These are phyloP conservation scores for Blechomonas ayalai DNA, from an alignment of 208 protist genomes.

Conservation along the genomic window DNA sequence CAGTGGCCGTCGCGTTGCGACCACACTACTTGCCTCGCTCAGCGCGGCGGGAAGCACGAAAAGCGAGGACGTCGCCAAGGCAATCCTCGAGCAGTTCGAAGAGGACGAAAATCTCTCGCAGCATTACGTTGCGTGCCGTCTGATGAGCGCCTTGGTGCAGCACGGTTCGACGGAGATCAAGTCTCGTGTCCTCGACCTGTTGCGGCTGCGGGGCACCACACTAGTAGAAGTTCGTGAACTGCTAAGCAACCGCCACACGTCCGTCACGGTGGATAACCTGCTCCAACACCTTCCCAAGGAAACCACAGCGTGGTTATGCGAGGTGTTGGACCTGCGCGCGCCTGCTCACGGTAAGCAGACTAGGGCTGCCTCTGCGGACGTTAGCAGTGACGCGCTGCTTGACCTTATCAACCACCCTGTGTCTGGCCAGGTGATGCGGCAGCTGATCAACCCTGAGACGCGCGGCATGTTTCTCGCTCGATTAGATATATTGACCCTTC, in stretches of 20 bases:
- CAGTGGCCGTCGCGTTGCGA: constrained; percentile 61
- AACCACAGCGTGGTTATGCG: constrained; percentile 50
- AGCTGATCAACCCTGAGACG: constrained; percentile 28
- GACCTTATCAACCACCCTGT: constrained; percentile 64
- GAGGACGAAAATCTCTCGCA: constrained; percentile 66
- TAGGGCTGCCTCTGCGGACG: constrained; percentile 2
- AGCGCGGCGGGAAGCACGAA: constrained; percentile 21
- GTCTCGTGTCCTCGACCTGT: constrained; percentile 47
- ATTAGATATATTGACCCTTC: constrained; percentile 29
- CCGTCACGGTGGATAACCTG: constrained; percentile 64
- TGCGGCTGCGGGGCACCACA: constrained; percentile 50
- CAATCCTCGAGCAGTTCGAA: constrained; percentile 67
- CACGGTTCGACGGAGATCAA: constrained; percentile 35
- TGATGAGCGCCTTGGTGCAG: constrained; percentile 72
- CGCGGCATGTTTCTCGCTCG: constrained; percentile 32
- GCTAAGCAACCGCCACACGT: constrained; percentile 69
- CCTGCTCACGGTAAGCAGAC: background rate
- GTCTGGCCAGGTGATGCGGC: constrained; percentile 55
- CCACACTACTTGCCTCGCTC: constrained; percentile 57
- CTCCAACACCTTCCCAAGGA: constrained; percentile 38
- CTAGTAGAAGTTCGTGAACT: constrained; percentile 33
- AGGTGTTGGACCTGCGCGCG: constrained; percentile 33
- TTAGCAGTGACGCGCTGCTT: constrained; percentile 32
- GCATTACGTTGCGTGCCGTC: constrained; percentile 77
- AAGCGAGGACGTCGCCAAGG: constrained; percentile 28